Evolutionary conservation across 1,284 basidiomycete genomes (phyloP), one percentile per base, ranked within the genome.

Genomic region (Microbotryum scabiosae): DNA sequence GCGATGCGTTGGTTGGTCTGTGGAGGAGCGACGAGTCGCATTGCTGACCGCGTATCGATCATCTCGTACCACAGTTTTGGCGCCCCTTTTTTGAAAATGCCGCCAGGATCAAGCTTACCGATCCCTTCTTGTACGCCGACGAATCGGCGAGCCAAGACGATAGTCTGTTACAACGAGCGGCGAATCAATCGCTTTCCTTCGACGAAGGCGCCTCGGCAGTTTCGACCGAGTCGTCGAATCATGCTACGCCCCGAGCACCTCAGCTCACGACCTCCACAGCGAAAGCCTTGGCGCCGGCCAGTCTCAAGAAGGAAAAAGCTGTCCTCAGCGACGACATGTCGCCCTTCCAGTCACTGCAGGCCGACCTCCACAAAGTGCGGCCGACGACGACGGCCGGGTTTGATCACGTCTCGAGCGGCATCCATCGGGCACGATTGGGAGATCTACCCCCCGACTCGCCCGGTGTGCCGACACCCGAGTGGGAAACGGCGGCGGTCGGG

Each of bases 41-140:
- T 21, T 49, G 46, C 53, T 60, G 26, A 55, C 32, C 6, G 32
- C 30, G 10, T 21, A 7, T 41, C 20, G 6, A 20, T 8, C 2
- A 16, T 1, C 2, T 9, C 28, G 10, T 10, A 32, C 61, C 7
- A 32, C 61, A 70, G 69, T 67, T 71, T 61, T 71, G 68, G 67
- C 61, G 63, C 20, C 60, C 67, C 5, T 70, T 72, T 61, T 70
- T 71, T 44, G 71, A 72, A 44, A 63, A 68, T 1, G 63, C 71
- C 5, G 71, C 63, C 18, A 58, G 53, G 21, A 64, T 54, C 12
- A 47, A 57, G 9, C 54, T 63, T 16, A 44, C 57, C 44, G 58
- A 58, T 10, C 63, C 59, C 5, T 41, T 41, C 36, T 12, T 41
- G 2, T 54, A 62, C 25, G 57, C 46, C 16, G 63, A 61, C 25